Conservation (phyloP, 129 eudicot genomes). For the Artemisia annua region DNA sequence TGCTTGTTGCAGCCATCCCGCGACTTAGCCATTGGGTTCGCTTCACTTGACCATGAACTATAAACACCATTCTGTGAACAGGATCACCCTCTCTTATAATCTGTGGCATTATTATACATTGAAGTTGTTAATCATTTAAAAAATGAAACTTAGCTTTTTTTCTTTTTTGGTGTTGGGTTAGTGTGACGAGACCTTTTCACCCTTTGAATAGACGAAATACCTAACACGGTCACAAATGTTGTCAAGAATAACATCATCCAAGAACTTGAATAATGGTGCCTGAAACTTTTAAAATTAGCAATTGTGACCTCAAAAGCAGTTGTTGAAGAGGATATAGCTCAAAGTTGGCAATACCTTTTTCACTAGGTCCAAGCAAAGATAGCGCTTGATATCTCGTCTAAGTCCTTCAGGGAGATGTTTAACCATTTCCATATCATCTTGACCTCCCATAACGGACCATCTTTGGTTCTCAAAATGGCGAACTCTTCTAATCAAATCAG, state of each 20-base stretch:
- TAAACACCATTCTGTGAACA: constrained; percentile 51
- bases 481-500: constrained; percentile 48
- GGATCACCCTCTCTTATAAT: constrained; percentile 68
- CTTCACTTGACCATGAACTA: constrained; percentile 43
- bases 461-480: constrained; percentile 54
- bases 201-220: constrained; percentile 46
- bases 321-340: background rate
- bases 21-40: constrained; percentile 54
- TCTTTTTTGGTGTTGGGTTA: constrained; percentile 4
- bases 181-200: constrained; percentile 48
- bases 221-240: constrained; percentile 67
- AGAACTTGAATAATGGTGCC: constrained; percentile 56
- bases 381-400: constrained; percentile 62
- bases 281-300: constrained; percentile 25
- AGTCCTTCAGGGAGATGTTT: constrained; percentile 62
- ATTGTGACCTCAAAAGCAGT: background rate
- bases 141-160: background rate
- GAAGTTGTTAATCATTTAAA: background rate
- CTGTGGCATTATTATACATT: constrained; percentile 16
- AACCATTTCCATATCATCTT: constrained; percentile 56
- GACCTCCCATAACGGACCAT: constrained; percentile 52
- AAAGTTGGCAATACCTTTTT: constrained; percentile 39
- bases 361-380: constrained; percentile 57
- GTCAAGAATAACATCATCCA: constrained; percentile 64
- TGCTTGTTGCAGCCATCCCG: constrained; percentile 49